Evolutionary conservation across 192 early-diverging fungal species (phyloP), one percentile per base, ranked within the genome.

Genomic region (Powellomyces hirtus): DNA sequence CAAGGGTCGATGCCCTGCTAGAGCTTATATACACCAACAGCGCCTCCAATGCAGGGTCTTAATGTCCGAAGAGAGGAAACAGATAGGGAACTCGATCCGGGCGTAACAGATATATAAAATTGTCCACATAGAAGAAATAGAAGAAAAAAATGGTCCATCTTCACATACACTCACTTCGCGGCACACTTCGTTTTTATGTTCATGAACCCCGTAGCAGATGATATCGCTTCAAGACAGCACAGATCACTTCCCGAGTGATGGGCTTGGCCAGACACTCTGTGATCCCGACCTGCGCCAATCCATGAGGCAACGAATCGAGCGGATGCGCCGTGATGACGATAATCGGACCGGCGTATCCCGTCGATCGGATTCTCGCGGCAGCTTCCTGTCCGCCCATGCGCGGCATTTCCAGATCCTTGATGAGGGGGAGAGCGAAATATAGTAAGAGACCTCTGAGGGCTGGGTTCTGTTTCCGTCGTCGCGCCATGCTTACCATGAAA

Each of bases 311-410:
- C 0, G 6, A 7, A 16, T 42, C 57, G 24, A 75, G 44, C 3
- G 58, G 44, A 37, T 75, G 68, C 33, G 67, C 62, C 36, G 73
- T 75, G 18, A 70, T 68, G 11, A 64, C 73, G 50, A 75, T 33
- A 20, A 75, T 75, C 13, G 73, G 73, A 22, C 62, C 53, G 16
- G n/a, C 20, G n/a, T 49, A 24, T 36, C 63, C 62, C 3, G 40
- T 30, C 20, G 56, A 26, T 8, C 68, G 53, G 14, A 75, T 70
- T 26, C 73, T 49, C 22, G 62, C 63, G 6, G 73, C 40, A 0
- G 73, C 62, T 38, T 75, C 73, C 44, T 75, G 69, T 62, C 73
- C 73, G 22, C 62, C 45, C 73, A 75, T 75, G 29, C 62, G 67
- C 31, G 66, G 73, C 73, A 75, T 75, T 66, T 75, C 73, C 55